Percentiles rank a stretch among this genome's conserved stretches.
Evolutionary conservation across 768 basidiomycete genomes (phyloP).

Genomic region (Punctularia strigosozonata): DNA sequence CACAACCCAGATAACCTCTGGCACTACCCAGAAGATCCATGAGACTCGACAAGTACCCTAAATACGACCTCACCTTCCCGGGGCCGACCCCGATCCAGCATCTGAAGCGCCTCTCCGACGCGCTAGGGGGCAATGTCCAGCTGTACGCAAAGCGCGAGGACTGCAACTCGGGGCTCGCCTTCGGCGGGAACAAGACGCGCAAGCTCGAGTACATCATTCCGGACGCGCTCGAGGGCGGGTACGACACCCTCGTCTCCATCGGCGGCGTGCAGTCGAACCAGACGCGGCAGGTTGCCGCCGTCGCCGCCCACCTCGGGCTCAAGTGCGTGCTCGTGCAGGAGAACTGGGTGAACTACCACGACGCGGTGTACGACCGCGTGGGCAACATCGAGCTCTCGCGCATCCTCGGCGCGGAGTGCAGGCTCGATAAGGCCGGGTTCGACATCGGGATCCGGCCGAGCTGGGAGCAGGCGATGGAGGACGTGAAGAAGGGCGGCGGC

Average conservation of each 20-base stretch:
- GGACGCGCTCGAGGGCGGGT: constrained; percentile 11
- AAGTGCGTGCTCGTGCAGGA: constrained; percentile 17
- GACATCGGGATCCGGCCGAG: constrained; percentile 16
- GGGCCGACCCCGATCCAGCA: constrained; percentile 13
- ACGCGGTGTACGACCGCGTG: constrained; percentile 11
- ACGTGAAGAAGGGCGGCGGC: constrained; percentile 9
- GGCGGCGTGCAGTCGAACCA: constrained; percentile 17
- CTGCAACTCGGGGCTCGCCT: constrained; percentile 14
- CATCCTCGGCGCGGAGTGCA: constrained; percentile 14
- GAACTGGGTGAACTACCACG: constrained; percentile 14
- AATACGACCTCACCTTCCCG: too few species aligned
- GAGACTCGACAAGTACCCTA: too few species aligned
- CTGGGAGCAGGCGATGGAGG: constrained; percentile 8
- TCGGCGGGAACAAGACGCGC: constrained; percentile 16
- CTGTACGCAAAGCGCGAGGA: constrained; percentile 17
- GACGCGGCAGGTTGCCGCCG: constrained; percentile 16
- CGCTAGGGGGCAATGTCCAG: constrained; percentile 11
- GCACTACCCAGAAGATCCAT: too few species aligned
- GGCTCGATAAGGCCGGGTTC: constrained; percentile 11
- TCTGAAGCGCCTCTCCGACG: constrained; percentile 12
- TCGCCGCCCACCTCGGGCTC: constrained; percentile 14
- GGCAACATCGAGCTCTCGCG: constrained; percentile 14
- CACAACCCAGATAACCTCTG: too few species aligned
- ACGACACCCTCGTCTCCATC: constrained; percentile 14
- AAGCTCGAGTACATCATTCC: constrained; percentile 6